Evolutionary conservation across 78 protist genomes (phyloP).

Genomic region (Bigelowiella natans): DNA sequence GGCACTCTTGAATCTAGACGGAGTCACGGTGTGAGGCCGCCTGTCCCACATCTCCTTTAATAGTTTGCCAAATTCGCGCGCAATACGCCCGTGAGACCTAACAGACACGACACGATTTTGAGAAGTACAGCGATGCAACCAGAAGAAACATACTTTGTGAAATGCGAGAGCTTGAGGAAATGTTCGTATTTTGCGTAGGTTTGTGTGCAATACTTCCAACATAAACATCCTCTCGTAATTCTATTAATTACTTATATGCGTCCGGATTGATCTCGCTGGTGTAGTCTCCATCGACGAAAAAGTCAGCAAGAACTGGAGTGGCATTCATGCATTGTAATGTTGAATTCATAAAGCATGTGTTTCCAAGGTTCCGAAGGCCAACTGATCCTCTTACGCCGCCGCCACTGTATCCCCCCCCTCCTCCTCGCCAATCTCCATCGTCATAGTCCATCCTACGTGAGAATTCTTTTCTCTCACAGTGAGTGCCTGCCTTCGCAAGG

Average conservation of each 20-base stretch:
- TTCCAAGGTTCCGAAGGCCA: not conserved
- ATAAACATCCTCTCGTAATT: too few species aligned
- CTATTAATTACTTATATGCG: not conserved
- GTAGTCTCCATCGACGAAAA: not conserved
- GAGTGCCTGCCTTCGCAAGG: not conserved
- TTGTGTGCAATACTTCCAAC: too few species aligned
- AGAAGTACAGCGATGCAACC: too few species aligned
- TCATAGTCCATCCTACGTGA: not conserved
- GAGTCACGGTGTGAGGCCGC: not conserved
- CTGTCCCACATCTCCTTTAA: not conserved
- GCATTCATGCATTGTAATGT: not conserved
- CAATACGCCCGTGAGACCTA: not conserved
- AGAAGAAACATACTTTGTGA: too few species aligned
- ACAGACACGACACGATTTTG: not conserved
- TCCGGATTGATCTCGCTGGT: not conserved
- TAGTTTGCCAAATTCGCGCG: not conserved
- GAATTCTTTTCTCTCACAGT: not conserved
- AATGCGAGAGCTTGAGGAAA: too few species aligned
- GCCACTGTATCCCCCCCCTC: not conserved
- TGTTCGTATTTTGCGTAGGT: too few species aligned
- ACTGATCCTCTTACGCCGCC: not conserved
- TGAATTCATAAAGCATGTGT: constrained; percentile 11
- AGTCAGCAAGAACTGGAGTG: not conserved
- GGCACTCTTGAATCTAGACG: not conserved
- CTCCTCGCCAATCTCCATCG: not conserved